Evolutionary conservation across 2,329 filamentous ascomycete species (phyloP), one percentile per base, ranked within the genome.

Genomic region (Xenoacremonium recifei): DNA sequence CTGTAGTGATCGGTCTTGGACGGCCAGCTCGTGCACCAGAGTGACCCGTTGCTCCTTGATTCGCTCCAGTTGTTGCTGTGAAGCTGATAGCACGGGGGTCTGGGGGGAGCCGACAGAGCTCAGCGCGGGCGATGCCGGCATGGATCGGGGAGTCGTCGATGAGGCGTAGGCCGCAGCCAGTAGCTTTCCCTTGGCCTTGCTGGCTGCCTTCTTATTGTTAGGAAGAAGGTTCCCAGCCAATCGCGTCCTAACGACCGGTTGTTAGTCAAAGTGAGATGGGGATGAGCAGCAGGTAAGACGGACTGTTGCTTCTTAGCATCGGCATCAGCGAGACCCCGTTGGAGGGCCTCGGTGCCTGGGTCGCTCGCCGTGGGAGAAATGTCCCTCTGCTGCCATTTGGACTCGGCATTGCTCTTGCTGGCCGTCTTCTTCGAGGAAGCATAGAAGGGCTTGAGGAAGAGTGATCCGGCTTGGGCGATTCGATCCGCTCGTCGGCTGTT

Each of bases 11-110:
- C 72, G 70, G 12, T 81, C 75, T 44, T 70, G 65, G 6, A 76
- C 71, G 21, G 81, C 80, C 16, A 85, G 64, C 50, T 82, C 76
- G 58, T 85, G 81, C 20, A 85, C 77, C 16, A 85, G 66, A 18
- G 75, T 67, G 42, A 62, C 68, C 54, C 73, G 69, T 46, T 72
- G 71, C 38, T 75, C 76, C 58, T 79, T 80, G 30, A 74, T 72
- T 51, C 73, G 69, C 53, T 79, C 75, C 25, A 74, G 57, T 21
- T 72, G 62, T 48, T 77, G 71, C 46, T 80, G 72, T 1, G 76
- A 73, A 15, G 75, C 68, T 10, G 72, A 73, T 18, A 72, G 65
- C 9, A 68, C 69, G 2, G 76, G 71, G 4, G 72, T 74, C 3
- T 72, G 69, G 1, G 80, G 79, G 3, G 80, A 84, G 17, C 68